Base-by-base conservation (phyloP, 1,139 yeast species). In the Yarrowia galli region DNA sequence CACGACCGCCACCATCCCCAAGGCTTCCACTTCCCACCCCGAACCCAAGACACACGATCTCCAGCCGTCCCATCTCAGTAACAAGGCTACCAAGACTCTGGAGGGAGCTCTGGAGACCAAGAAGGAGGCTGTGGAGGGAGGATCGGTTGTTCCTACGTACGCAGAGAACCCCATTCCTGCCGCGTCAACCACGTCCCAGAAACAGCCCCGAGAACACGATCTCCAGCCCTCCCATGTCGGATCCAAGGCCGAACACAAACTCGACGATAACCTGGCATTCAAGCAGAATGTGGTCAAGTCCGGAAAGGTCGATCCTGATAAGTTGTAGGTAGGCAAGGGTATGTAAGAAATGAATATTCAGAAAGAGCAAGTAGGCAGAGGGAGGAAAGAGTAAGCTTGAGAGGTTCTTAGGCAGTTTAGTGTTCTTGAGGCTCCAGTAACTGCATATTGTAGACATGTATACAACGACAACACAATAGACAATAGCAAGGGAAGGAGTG, bases 191-290 rank as follows among this genome's bases (percentile, higher is more conserved):
- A 46, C 51, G 2, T 43, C 51, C 2, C 53, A 46, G 32, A 12
- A 60, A 4, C 45, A 45, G 53, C 48, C 13, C 1, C 48, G 42
- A n/a, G 35, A 43, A 22, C 65, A 60, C 20, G 65, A 60, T 22
- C 53, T 45, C 12, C 65, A 60, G 46, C 63, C 63, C 23, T 56
- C 63, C 9, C 48, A 40, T 18, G 8, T 56, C n/a, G 64, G 51
- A 5, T 15, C 3, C 42, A 32, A 43, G 49, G 64, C 64, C 42
- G 64, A 28, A 12, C 32, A 32, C 15, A 20, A 42, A 28, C 51
- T 58, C 20, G 64, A 58, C 38, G 48, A 43, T 12, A 43, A 28
- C 18, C 38, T 58, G 9, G 40, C 45, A 12, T 42, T 43, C 20
- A 58, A 58, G 64, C 64, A 58, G 49, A 43, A 43, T 8, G 64